A percentile compares a stretch with the other conserved stretches of the same genome.
Evolutionary conservation across 208 protist genomes (phyloP).

Genomic region (Trypanosomatidae sp.): DNA sequence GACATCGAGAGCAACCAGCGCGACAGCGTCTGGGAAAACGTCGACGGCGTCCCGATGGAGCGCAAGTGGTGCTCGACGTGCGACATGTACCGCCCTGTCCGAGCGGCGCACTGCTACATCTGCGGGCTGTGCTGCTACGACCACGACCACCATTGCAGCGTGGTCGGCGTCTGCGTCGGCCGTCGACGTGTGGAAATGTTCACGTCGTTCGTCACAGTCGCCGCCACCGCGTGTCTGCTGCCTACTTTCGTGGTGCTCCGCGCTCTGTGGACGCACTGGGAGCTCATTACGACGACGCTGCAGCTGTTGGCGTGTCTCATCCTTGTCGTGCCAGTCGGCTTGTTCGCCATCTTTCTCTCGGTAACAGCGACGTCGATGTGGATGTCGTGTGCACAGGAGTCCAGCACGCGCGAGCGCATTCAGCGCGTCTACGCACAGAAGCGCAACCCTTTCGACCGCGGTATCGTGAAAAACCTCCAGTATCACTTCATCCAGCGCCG

Average conservation of each 20-base stretch:
- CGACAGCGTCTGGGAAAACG: conserved; percentile 69
- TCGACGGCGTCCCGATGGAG: conserved; percentile 76
- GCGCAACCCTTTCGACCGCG: conserved; percentile 67
- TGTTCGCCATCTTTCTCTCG: conserved; percentile 26
- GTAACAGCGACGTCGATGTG: conserved; percentile 40
- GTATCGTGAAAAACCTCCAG: conserved; percentile 50
- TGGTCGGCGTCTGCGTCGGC: conserved; percentile 85
- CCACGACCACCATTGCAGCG: conserved; percentile 91
- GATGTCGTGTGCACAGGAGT: conserved; percentile 23
- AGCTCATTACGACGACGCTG: conserved; percentile 18
- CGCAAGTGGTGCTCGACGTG: conserved; percentile 92
- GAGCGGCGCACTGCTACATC: conserved; percentile 90
- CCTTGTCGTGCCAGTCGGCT: conserved; percentile 5
- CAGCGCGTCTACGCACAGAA: conserved; percentile 63
- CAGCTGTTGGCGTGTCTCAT: conserved; percentile 17
- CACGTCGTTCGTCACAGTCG: conserved; percentile 43
- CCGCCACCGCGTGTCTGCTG: conserved; percentile 21
- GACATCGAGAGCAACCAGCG: conserved; percentile 68
- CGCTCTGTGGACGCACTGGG: conserved; percentile 28
- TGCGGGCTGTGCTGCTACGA: conserved; percentile 86
- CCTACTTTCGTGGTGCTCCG: conserved; percentile 31
- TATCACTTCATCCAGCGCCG: conserved; percentile 46
- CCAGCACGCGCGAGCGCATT: conserved; percentile 76
- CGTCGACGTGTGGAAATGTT: conserved; percentile 69
- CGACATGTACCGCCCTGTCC: conserved; percentile 76